phyloP scores from a whole-genome alignment of 129 eudicot genomes.

The Dittrichia graveolens region DNA sequence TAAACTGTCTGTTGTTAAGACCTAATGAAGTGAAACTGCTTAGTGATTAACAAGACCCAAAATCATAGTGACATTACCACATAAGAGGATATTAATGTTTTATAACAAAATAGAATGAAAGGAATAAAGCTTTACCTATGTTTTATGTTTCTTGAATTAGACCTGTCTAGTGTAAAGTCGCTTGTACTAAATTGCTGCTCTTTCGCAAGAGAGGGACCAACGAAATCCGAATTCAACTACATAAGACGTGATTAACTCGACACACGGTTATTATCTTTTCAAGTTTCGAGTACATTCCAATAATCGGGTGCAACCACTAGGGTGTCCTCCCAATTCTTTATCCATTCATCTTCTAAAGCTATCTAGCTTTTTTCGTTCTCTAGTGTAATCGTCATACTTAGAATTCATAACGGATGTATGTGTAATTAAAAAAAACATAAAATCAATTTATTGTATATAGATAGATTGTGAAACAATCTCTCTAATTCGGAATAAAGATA shows the following conservation, averaged over 20 bases:
- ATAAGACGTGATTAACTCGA: slow-evolving; percentile 27
- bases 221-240: slow-evolving; percentile 26
- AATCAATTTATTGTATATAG: too few relatives aligned
- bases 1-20: slow-evolving; percentile 25
- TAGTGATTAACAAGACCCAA: background rate
- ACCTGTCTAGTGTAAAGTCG: slow-evolving; percentile 45
- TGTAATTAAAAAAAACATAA: too few relatives aligned
- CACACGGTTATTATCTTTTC: slow-evolving; percentile 16
- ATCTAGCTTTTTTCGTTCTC: slow-evolving; percentile 34
- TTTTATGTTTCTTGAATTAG: slow-evolving; percentile 29
- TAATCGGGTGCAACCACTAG: slow-evolving; percentile 17
- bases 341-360: slow-evolving; percentile 47
- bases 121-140: slow-evolving; percentile 23
- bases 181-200: slow-evolving; percentile 34
- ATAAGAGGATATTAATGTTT: background rate
- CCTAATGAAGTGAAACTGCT: too few relatives aligned
- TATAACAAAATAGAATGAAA: background rate
- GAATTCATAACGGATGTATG: too few relatives aligned
- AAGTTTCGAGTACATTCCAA: slow-evolving; percentile 30
- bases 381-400: background rate
- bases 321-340: too few relatives aligned
- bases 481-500: too few relatives aligned
- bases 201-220: slow-evolving; percentile 35
- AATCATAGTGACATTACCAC: background rate
- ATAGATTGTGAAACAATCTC: too few relatives aligned